Base-by-base conservation (phyloP, 2,329 filamentous ascomycete species). In the Ceratocystis colombiana region DNA sequence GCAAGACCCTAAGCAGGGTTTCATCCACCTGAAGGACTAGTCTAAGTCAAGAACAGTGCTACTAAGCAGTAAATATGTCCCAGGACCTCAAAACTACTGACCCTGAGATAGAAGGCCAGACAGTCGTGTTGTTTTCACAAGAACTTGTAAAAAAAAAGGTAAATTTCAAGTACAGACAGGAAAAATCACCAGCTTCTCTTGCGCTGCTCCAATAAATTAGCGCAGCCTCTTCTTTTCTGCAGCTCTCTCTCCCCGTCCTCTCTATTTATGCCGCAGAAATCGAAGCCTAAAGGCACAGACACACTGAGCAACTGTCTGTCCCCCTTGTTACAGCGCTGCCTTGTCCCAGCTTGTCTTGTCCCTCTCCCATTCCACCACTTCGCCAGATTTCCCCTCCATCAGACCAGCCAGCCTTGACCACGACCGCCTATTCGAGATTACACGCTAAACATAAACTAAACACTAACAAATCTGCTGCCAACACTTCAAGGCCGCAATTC, bases 321-420 rank as follows among this genome's bases (percentile, higher is more conserved):
- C 46, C 46, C 20, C 46, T 50, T 41, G 37, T 41, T 41, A 41
- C 37, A 41, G 37, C 37, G 46, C 22, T 50, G 46, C 53, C 28
- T 17, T 59, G 53, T 37, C 28, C 53, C 53, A 30, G 53, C 20
- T 57, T 28, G 30, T 15, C 17, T n/a, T 30, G 12, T 10, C 37
- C 22, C 53, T 30, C 15, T 10, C 33, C 53, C 22, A 30, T 53
- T 25, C 64, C 53, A 53, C 44, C 64, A 44, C 67, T 66, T 64
- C 64, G 20, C 62, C 66, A 64, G 57, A 48, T 61, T 61, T 64
- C 53, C 61, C 64, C 67, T 66, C 62, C 63, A 65, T 62, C 48
- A 62, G 37, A 12, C 37, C 37, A 41, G 37, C 37, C 37, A 41
- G 25, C 57, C 44, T 44, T 46, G 46, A 63, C 57, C 57, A n/a